Conservation (phyloP, 2,329 filamentous ascomycete genomes). For the Cladophialophora psammophila region DNA sequence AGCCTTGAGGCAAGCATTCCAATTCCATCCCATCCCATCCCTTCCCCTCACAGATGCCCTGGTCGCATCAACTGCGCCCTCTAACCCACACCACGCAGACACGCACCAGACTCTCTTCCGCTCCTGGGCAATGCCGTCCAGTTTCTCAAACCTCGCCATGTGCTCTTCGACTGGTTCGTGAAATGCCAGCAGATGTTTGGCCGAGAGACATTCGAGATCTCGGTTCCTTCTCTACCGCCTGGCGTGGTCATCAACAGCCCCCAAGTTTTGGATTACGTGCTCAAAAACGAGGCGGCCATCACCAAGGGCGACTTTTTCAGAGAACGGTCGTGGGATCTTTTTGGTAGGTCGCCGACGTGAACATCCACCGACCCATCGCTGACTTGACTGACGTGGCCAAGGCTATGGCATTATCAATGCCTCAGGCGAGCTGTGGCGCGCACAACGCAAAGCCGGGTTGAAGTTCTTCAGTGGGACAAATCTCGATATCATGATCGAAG, state of each 20-base stretch:
- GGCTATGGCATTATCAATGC: constrained; percentile 72
- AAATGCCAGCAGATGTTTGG: constrained; percentile 64
- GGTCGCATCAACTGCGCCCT: background rate
- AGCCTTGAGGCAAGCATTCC: constrained; percentile 28
- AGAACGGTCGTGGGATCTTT: constrained; percentile 66
- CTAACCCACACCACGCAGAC: constrained; percentile 25
- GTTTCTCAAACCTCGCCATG: constrained; percentile 67
- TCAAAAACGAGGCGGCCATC: constrained; percentile 67
- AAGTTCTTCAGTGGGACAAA: constrained; percentile 67
- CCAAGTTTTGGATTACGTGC: constrained; percentile 67
- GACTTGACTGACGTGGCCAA: constrained; percentile 38
- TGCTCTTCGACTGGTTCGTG: constrained; percentile 69
- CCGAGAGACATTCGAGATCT: constrained; percentile 67
- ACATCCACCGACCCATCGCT: background rate
- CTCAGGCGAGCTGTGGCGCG: constrained; percentile 68
- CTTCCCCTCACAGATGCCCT: too few relatives aligned
- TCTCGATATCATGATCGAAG: constrained; percentile 63
- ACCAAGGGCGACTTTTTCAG: constrained; percentile 70
- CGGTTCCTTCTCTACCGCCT: constrained; percentile 67
- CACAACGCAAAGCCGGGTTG: constrained; percentile 67
- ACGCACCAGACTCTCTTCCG: constrained; percentile 49
- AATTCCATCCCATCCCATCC: background rate
- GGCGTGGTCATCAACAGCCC: constrained; percentile 70
- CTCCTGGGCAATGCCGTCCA: constrained; percentile 67
- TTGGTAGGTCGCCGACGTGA: constrained; percentile 51